Percentiles rank a stretch among this genome's conserved stretches.
Conservation (phyloP, 805 yeast species). For the Zygosaccharomyces kombuchaensis region DNA sequence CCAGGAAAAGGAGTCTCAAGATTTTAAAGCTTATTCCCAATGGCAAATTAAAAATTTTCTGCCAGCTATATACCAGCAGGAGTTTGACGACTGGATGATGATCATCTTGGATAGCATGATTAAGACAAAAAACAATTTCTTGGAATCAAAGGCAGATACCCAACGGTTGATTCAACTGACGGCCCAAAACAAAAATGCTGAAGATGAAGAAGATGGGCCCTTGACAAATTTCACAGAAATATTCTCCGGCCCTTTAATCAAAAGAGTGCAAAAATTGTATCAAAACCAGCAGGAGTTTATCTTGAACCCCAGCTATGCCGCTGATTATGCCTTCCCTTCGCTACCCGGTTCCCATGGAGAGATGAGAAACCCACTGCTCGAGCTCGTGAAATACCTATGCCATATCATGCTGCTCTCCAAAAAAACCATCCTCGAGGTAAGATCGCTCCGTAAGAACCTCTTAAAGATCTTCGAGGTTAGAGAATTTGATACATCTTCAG, state of each 20-base stretch:
- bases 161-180: conserved; percentile 69
- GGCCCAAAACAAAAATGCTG: conserved; percentile 40
- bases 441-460: conserved; percentile 70
- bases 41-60: conserved; percentile 80
- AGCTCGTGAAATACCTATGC: conserved; percentile 68
- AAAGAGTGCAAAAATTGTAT: conserved; percentile 60
- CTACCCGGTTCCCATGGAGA: conserved; percentile 68
- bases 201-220: conserved; percentile 35
- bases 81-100: conserved; percentile 83
- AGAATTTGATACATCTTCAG: conserved; percentile 76
- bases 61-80: conserved; percentile 71
- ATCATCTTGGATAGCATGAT: conserved; percentile 69
- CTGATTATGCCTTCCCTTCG: conserved; percentile 67
- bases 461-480: conserved; percentile 69
- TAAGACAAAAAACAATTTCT: conserved; percentile 43
- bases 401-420: conserved; percentile 67
- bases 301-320: conserved; percentile 55
- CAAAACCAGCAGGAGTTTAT: conserved; percentile 71
- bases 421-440: conserved; percentile 62
- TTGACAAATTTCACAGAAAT: conserved; percentile 48
- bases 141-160: conserved; percentile 39
- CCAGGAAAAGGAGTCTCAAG: conserved; percentile 37
- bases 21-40: conserved; percentile 43
- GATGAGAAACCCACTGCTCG: conserved; percentile 68
- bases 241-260: conserved; percentile 60